Percentiles rank a stretch among this genome's conserved stretches.
Conservation (phyloP, 1,139 yeast species). For the Sugiyamaella novakii region DNA sequence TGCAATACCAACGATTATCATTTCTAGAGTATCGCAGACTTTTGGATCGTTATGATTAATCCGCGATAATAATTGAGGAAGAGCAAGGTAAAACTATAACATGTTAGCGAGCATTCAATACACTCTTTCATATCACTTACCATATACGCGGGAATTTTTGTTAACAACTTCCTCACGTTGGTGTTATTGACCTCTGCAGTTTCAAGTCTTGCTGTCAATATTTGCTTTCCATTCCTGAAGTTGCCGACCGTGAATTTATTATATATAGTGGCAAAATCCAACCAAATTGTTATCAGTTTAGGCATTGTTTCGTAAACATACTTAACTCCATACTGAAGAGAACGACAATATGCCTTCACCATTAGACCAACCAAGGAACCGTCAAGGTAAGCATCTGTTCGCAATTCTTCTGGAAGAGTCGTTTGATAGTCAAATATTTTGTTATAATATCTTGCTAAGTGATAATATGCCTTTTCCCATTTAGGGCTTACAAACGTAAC, state of each 20-base stretch:
- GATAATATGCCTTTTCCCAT: constrained; percentile 83
- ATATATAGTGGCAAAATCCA: constrained; percentile 66
- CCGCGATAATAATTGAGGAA: constrained; percentile 84
- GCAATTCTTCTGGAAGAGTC: constrained; percentile 43
- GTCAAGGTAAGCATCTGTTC: constrained; percentile 39
- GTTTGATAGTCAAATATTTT: constrained; percentile 69
- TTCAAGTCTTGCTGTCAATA: constrained; percentile 25
- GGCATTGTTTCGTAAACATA: constrained; percentile 86
- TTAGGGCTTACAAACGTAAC: constrained; percentile 58
- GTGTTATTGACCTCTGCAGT: constrained; percentile 14
- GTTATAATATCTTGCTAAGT: constrained; percentile 76
- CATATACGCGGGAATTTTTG: constrained; percentile 57
- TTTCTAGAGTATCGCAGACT: constrained; percentile 59
- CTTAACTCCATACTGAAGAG: constrained; percentile 68
- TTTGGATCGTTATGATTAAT: constrained; percentile 63
- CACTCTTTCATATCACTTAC: constrained; percentile 38
- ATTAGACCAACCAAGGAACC: constrained; percentile 74
- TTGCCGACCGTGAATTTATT: constrained; percentile 30
- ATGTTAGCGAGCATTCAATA: constrained; percentile 40
- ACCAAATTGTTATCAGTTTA: constrained; percentile 86
- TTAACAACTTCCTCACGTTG: constrained; percentile 38
- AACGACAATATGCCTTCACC: constrained; percentile 62
- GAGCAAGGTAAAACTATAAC: constrained; percentile 78
- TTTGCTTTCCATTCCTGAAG: constrained; percentile 30
- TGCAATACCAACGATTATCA: constrained; percentile 59